These are phyloP conservation scores for Persicaria tinctoria DNA, from an alignment of 148 eudicot genomes.

Conservation along the genomic window DNA sequence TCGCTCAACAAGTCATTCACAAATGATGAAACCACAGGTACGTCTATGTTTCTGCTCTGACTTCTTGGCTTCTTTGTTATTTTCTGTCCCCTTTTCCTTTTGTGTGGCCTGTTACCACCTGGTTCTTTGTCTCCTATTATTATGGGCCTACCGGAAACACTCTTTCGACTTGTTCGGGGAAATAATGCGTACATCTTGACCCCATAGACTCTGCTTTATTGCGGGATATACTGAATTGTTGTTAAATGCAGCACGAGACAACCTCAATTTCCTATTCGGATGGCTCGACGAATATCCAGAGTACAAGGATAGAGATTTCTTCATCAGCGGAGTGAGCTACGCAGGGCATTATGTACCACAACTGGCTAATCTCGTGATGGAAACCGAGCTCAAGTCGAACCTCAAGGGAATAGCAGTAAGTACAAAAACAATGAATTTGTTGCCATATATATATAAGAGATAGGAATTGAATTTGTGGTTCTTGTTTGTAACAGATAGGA, in stretches of 20 bases:
- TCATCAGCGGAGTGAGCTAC: constrained; percentile 65
- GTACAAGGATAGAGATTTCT: constrained; percentile 43
- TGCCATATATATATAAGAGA: too few species aligned
- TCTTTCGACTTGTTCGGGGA: too few species aligned
- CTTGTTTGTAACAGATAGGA: constrained; percentile 42
- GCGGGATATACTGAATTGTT: too few species aligned
- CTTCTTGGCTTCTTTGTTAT: too few species aligned
- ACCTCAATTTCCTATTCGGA: constrained; percentile 38
- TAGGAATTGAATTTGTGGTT: too few species aligned
- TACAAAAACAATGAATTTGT: not conserved
- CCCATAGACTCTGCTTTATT: too few species aligned
- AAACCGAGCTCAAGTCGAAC: not conserved
- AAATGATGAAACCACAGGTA: constrained; percentile 12
- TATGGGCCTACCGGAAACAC: too few species aligned
- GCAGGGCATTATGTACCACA: constrained; percentile 30
- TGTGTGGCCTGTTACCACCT: too few species aligned
- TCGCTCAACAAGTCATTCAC: not conserved
- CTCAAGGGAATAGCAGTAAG: constrained; percentile 13
- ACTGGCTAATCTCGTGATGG: constrained; percentile 3
- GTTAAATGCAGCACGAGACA: constrained; percentile 6
- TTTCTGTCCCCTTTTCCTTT: too few species aligned
- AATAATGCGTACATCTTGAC: too few species aligned
- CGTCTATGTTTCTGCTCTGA: too few species aligned
- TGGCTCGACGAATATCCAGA: constrained; percentile 54
- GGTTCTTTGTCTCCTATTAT: too few species aligned